Conservation (phyloP, 768 basidiomycete species). For the Holtermannia corniformis region DNA sequence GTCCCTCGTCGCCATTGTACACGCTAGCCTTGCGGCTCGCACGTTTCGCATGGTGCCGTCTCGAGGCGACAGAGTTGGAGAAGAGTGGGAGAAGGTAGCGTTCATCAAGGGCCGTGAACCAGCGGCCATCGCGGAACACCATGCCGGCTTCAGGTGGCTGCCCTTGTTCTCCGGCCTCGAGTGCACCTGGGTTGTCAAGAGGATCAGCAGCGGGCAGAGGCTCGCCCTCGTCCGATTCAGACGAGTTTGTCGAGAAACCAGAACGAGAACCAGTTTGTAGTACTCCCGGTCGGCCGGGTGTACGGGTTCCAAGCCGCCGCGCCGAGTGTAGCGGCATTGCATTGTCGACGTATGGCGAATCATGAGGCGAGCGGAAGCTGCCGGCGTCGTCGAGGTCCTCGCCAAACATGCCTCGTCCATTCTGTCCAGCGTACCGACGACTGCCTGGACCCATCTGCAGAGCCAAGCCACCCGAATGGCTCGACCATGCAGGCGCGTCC, state of each 20-base stretch:
- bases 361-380: conserved; percentile 17
- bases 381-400: conserved; percentile 27
- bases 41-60: conserved; percentile 31
- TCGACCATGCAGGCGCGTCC: conserved; percentile 37
- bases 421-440: conserved; percentile 27
- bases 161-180: conserved; percentile 7
- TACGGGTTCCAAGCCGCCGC: background rate
- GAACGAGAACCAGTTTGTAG: conserved; percentile 19
- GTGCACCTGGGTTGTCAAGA: conserved; percentile 5
- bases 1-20: conserved; percentile 20
- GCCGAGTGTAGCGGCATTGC: background rate
- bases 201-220: conserved; percentile 27
- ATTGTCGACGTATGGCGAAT: conserved; percentile 22
- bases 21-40: conserved; percentile 17
- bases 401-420: conserved; percentile 23
- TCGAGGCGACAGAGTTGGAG: conserved; percentile 38
- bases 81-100: conserved; percentile 86
- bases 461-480: conserved; percentile 27
- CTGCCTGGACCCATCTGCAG: conserved; percentile 30
- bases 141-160: conserved; percentile 23
- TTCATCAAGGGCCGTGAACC: conserved; percentile 94
- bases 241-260: conserved; percentile 30
- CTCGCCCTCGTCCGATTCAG: conserved; percentile 33
- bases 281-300: conserved; percentile 3
- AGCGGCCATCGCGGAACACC: conserved; percentile 62